A percentile compares a stretch with the other conserved stretches of the same genome.
phyloP scores from a whole-genome alignment of 2,329 filamentous ascomycete species.

The Diaporthe ilicicola region DNA sequence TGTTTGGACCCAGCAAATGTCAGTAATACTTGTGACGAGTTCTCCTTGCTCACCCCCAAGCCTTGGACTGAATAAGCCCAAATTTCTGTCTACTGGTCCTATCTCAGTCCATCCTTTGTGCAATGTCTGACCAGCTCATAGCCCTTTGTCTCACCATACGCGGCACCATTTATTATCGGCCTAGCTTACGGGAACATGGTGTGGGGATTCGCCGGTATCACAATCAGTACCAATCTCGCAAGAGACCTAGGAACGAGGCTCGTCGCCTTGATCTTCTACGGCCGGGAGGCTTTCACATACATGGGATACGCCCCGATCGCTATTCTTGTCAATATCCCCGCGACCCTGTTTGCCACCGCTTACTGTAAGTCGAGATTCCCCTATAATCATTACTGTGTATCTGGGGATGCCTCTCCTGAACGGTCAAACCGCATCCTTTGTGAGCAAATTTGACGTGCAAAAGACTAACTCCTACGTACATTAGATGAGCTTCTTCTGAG shows the following conservation, averaged over 20 bases:
- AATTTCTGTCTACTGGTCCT: not conserved
- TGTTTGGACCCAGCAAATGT: conserved; percentile 63
- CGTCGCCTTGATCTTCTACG: conserved; percentile 66
- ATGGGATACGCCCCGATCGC: conserved; percentile 58
- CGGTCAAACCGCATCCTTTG: too few relatives aligned
- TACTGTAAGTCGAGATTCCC: conserved; percentile 49
- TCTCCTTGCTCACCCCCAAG: not conserved
- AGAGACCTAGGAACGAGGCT: conserved; percentile 67
- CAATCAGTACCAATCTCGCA: conserved; percentile 65
- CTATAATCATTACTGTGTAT: not conserved
- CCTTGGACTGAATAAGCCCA: too few relatives aligned
- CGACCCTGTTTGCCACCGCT: conserved; percentile 61
- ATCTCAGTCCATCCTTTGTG: not conserved
- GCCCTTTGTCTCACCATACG: conserved; percentile 58
- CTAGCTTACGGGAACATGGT: conserved; percentile 61
- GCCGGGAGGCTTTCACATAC: conserved; percentile 54
- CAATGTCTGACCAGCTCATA: not conserved
- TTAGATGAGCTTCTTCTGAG: conserved; percentile 54
- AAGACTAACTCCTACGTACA: not conserved
- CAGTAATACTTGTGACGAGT: not conserved
- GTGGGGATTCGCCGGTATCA: conserved; percentile 65
- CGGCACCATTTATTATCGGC: conserved; percentile 63
- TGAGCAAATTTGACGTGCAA: too few relatives aligned
- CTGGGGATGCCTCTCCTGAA: too few relatives aligned
- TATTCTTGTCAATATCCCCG: conserved; percentile 64